Evolutionary conservation across 768 basidiomycete species (phyloP), one percentile per base, ranked within the genome.

Genomic region (Naganishia vaughanmartiniae): DNA sequence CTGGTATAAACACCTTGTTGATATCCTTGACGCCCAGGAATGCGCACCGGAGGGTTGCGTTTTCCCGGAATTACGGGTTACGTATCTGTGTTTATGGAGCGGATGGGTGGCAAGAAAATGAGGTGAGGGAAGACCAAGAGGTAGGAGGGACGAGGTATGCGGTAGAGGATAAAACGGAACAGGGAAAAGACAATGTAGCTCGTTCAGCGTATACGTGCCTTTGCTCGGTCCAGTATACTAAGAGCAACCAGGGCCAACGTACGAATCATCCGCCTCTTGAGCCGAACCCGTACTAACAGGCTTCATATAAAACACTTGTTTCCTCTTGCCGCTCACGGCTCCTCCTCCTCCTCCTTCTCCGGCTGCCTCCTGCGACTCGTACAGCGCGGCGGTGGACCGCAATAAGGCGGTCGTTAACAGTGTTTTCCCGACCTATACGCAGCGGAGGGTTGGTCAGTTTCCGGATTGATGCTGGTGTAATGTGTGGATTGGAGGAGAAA

Each of bases 271-370:
- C 30, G 93, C 92, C 68, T 92, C 89, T 28, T 87, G 83, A 5
- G 85, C 82, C 0, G 88, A 84, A 1, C 95, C 95, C 0, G 95
- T 95, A 80, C 92, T 94, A 71, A 97, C 87, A 0, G 95, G 95
- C 77, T 98, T 98, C 56, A 84, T 73, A 74, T 84, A 84, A 45
- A 78, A 81, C 4, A 83, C 80, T 46, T 67, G 31, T 46, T 69
- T 57, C 34, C 12, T 42, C 53, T 31, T n/a, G n/a, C n/a, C n/a
- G n/a, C n/a, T n/a, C n/a, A n/a, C n/a, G n/a, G n/a, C n/a, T n/a
- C n/a, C n/a, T n/a, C n/a, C n/a, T 24, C 42, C 30, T 60, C 36
- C 1, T 51, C 51, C 54, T 0, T 46, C 1, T 21, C 65, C 19
- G 19, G n/a, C 34, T 34, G 60, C 26, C 19, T 57, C 36, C 17